phyloP scores from a whole-genome alignment of 345 rosid genomes.

The Eucalyptus sp. region DNA sequence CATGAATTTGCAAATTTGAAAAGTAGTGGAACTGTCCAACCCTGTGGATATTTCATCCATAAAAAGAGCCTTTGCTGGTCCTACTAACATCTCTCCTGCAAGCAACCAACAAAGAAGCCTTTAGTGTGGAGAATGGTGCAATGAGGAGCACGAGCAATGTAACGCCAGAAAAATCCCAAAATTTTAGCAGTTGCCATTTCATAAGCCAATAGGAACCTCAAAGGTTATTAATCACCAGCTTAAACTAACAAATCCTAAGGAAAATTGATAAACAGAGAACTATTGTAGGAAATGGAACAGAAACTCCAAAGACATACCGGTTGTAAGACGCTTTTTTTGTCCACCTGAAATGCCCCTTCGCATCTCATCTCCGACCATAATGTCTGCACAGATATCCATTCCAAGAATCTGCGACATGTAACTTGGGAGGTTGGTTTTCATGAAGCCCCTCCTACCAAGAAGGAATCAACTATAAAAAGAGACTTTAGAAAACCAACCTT shows the following conservation, averaged over 20 bases:
- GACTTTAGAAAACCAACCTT: slow-evolving; percentile 29
- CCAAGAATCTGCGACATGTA: slow-evolving; percentile 46
- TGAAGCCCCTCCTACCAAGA: background rate
- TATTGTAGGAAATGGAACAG: background rate
- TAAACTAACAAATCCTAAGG: background rate
- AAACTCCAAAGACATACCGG: slow-evolving; percentile 24
- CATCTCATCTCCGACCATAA: slow-evolving; percentile 69
- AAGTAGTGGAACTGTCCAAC: slow-evolving; percentile 18
- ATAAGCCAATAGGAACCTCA: background rate
- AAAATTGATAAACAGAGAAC: background rate
- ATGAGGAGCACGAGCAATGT: background rate
- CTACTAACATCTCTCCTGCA: slow-evolving; percentile 2
- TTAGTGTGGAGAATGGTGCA: background rate
- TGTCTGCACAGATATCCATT: slow-evolving; percentile 66
- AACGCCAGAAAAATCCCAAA: background rate
- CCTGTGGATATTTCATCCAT: slow-evolving; percentile 8
- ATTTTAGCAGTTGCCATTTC: background rate
- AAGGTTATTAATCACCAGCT: background rate
- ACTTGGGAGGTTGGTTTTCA: background rate
- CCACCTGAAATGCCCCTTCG: slow-evolving; percentile 87
- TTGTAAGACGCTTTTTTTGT: slow-evolving; percentile 72
- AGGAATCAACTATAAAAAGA: background rate
- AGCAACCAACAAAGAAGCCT: background rate
- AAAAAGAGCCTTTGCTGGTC: background rate
- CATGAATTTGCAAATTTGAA: slow-evolving; percentile 56